A percentile compares a stretch with the other conserved stretches of the same genome.
These are phyloP conservation scores for Epichloe coenophiala DNA, from an alignment of 2,329 filamentous ascomycete genomes.

Conservation along the genomic window DNA sequence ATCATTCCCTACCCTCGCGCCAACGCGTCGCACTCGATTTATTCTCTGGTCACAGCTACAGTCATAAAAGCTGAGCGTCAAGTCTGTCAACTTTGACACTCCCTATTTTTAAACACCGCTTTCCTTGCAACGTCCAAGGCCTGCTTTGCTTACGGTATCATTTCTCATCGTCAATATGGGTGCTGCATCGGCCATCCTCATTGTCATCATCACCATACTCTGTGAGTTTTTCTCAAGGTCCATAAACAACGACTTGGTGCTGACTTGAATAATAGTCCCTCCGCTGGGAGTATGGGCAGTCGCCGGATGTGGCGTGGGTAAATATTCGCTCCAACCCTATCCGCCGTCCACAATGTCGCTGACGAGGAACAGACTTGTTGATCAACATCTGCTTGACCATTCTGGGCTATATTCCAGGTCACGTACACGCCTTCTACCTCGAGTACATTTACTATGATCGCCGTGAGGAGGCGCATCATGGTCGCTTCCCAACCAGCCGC, in stretches of 20 bases:
- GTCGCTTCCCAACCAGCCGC: constrained; percentile 35
- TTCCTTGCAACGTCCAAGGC: no score
- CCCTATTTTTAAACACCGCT: no score
- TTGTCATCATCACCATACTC: constrained; percentile 39
- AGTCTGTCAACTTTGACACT: no score
- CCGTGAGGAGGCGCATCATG: constrained; percentile 46
- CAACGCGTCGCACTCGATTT: no score
- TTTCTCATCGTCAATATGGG: constrained; percentile 27
- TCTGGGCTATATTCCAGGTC: constrained; percentile 62
- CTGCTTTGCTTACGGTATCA: neutral
- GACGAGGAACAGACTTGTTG: constrained; percentile 35
- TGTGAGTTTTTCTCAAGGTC: constrained; percentile 24
- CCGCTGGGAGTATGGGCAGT: constrained; percentile 51
- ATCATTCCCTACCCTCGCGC: no score
- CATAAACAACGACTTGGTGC: constrained; percentile 1
- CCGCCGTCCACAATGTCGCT: constrained; percentile 1
- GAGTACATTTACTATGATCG: constrained; percentile 76
- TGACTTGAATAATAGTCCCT: constrained; percentile 37
- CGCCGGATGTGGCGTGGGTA: constrained; percentile 47
- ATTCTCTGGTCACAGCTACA: no score
- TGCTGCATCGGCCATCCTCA: constrained; percentile 31
- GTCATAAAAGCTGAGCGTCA: no score
- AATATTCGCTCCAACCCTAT: constrained; percentile 9
- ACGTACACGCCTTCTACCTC: constrained; percentile 69
- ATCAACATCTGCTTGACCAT: constrained; percentile 56